phyloP scores from a whole-genome alignment of 1,284 basidiomycete species.

The Tylopilus sp. region DNA sequence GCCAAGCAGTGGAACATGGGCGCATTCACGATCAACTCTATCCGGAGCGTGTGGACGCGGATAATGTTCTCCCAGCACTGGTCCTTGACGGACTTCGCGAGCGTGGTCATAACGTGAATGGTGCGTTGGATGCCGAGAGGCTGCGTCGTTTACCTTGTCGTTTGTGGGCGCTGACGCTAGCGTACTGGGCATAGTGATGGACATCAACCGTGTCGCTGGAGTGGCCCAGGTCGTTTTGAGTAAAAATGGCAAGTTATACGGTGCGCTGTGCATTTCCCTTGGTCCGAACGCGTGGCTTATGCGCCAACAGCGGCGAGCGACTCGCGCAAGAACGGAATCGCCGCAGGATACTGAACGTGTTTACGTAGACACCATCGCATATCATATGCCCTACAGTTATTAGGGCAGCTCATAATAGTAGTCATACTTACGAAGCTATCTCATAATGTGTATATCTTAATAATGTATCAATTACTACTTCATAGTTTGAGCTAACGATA shows the following conservation, averaged over 20 bases:
- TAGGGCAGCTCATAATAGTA: no score
- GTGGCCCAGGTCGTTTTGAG: slow-evolving; percentile 75
- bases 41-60: slow-evolving; percentile 69
- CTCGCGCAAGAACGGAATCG: slow-evolving; percentile 83
- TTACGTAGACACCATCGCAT: neutral
- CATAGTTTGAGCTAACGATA: no score
- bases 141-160: neutral
- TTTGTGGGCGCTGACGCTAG: slow-evolving; percentile 15
- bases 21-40: slow-evolving; percentile 93
- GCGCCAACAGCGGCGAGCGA: slow-evolving; percentile 72
- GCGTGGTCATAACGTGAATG: slow-evolving; percentile 76
- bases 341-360: slow-evolving; percentile 69
- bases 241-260: slow-evolving; percentile 63
- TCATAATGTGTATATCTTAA: no score
- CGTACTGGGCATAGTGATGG: slow-evolving; percentile 40
- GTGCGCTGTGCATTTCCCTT: slow-evolving; percentile 47
- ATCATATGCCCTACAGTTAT: no score
- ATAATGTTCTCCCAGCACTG: slow-evolving; percentile 62
- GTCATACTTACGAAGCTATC: no score
- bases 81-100: slow-evolving; percentile 62
- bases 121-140: slow-evolving; percentile 45
- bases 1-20: slow-evolving; percentile 81
- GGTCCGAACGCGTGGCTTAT: neutral
- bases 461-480: no score
- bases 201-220: slow-evolving; percentile 67